Conservation (phyloP, 768 basidiomycete genomes). For the Gloeopeniophorella convolvens region DNA sequence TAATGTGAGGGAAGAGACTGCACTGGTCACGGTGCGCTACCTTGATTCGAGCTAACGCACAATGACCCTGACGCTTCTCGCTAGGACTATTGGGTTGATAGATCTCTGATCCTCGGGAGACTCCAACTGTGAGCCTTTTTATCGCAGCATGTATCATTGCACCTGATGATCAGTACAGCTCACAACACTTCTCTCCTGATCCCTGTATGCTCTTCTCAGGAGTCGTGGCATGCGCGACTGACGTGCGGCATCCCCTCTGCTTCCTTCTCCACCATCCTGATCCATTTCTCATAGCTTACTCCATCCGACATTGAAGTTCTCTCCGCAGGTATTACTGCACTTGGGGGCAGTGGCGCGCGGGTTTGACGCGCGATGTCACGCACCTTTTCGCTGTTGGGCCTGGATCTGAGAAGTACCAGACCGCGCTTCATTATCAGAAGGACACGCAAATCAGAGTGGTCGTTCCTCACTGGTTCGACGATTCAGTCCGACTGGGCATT, state of each 20-base stretch:
- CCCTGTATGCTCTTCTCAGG: slow-evolving; percentile 79
- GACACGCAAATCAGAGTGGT: slow-evolving; percentile 58
- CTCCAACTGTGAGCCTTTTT: slow-evolving; percentile 14
- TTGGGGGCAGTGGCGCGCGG: slow-evolving; percentile 80
- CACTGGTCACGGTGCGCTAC: slow-evolving; percentile 12
- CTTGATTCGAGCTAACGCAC: not conserved
- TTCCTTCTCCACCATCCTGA: not conserved
- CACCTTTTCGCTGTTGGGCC: slow-evolving; percentile 65
- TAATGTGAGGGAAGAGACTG: slow-evolving; percentile 3
- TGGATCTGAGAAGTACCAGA: slow-evolving; percentile 39
- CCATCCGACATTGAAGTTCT: slow-evolving; percentile 65
- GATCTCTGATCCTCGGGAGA: slow-evolving; percentile 16
- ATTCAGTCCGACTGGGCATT: slow-evolving; percentile 49
- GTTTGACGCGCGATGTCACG: slow-evolving; percentile 79
- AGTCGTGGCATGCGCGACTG: slow-evolving; percentile 63
- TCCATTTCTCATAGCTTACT: slow-evolving; percentile 39
- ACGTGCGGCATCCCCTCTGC: slow-evolving; percentile 36
- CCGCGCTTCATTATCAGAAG: slow-evolving; percentile 50
- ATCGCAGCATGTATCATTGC: too few species aligned
- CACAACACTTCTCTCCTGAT: slow-evolving; percentile 64
- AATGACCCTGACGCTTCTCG: not conserved
- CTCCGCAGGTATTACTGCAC: slow-evolving; percentile 59
- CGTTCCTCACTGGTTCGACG: slow-evolving; percentile 93
- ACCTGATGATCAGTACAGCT: not conserved
- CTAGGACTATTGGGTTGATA: slow-evolving; percentile 19